Percentiles rank a stretch among this genome's conserved stretches.
phyloP scores from a whole-genome alignment of 2,329 filamentous ascomycete species.

The Fonsecaea pugnacius region DNA sequence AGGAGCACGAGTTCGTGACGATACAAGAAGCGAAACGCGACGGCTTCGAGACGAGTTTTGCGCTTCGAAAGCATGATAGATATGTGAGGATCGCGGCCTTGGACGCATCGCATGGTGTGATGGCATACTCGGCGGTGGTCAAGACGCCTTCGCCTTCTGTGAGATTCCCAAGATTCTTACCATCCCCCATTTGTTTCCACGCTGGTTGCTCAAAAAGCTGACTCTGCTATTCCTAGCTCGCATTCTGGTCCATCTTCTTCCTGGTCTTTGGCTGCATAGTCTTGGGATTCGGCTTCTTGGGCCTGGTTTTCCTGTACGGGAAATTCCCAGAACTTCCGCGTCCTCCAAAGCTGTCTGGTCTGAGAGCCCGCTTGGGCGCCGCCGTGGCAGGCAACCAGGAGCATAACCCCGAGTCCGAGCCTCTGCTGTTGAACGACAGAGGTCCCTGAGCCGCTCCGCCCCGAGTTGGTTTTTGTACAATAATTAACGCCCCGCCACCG shows the following conservation, averaged over 20 bases:
- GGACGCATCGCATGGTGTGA: slow-evolving; percentile 19
- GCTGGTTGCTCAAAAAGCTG: neutral
- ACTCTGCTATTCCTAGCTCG: neutral
- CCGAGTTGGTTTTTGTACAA: neutral
- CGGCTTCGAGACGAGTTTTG: slow-evolving; percentile 32
- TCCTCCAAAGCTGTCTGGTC: slow-evolving; percentile 12
- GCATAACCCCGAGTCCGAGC: slow-evolving; percentile 4
- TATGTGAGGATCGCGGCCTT: slow-evolving; percentile 28
- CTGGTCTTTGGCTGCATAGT: neutral
- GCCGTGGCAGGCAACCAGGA: slow-evolving; percentile 2
- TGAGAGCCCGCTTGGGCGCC: slow-evolving; percentile 5
- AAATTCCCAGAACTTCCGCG: slow-evolving; percentile 2
- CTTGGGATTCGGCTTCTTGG: neutral
- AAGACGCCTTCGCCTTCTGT: slow-evolving; percentile 20
- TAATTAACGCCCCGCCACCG: neutral
- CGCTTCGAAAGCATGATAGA: slow-evolving; percentile 7
- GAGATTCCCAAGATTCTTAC: slow-evolving; percentile 3
- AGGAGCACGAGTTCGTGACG: slow-evolving; percentile 26
- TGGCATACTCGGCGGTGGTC: slow-evolving; percentile 25
- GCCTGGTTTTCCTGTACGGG: slow-evolving; percentile 4
- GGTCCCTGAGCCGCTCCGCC: neutral
- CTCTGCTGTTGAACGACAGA: neutral
- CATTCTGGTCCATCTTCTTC: slow-evolving; percentile 3
- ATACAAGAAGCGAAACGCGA: slow-evolving; percentile 24
- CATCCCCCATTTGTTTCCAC: neutral